These are phyloP conservation scores for Leptographium radiaticola DNA, from an alignment of 2,329 filamentous ascomycete species.

Conservation along the genomic window DNA sequence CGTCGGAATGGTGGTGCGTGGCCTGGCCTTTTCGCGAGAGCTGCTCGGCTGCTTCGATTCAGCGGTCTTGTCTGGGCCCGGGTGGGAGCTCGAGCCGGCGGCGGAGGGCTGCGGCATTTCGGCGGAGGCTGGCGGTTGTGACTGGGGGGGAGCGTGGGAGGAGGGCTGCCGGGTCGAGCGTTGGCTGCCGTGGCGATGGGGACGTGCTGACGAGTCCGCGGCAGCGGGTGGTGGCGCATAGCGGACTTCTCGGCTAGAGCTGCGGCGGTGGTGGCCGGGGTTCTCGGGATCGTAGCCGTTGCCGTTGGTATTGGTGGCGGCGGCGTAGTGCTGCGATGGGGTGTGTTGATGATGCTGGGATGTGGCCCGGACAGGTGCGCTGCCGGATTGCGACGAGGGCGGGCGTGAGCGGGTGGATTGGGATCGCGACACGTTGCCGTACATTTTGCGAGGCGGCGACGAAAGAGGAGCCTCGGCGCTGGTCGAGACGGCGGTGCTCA, in stretches of 20 bases:
- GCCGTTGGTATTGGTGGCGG: constrained; percentile 2
- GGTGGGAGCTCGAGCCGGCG: constrained; percentile 23
- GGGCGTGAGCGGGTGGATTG: constrained; percentile 25
- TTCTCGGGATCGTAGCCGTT: constrained; percentile 4
- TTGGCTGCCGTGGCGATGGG: constrained; percentile 36
- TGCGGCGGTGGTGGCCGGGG: constrained; percentile 24
- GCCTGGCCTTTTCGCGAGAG: constrained; percentile 35
- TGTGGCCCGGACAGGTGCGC: constrained; percentile 10
- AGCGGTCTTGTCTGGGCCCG: constrained; percentile 17
- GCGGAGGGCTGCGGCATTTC: constrained; percentile 18
- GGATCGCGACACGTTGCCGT: constrained; percentile 17
- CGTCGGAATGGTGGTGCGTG: constrained; percentile 75
- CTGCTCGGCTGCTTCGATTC: constrained; percentile 33
- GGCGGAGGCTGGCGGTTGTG: constrained; percentile 8
- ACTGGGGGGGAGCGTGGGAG: constrained; percentile 6
- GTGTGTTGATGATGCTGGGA: constrained; percentile 15
- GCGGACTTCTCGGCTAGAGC: constrained; percentile 45
- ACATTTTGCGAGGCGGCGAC: constrained; percentile 17
- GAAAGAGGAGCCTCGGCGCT: constrained; percentile 19
- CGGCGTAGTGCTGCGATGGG: constrained; percentile 5
- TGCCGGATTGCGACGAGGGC: constrained; percentile 15
- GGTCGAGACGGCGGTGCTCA: constrained; percentile 21
- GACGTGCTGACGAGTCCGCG: constrained; percentile 34
- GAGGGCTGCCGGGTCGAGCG: constrained; percentile 19
- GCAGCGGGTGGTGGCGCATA: constrained; percentile 44